Conservation (phyloP, 768 basidiomycete genomes). For the Scleroderma bovista region DNA sequence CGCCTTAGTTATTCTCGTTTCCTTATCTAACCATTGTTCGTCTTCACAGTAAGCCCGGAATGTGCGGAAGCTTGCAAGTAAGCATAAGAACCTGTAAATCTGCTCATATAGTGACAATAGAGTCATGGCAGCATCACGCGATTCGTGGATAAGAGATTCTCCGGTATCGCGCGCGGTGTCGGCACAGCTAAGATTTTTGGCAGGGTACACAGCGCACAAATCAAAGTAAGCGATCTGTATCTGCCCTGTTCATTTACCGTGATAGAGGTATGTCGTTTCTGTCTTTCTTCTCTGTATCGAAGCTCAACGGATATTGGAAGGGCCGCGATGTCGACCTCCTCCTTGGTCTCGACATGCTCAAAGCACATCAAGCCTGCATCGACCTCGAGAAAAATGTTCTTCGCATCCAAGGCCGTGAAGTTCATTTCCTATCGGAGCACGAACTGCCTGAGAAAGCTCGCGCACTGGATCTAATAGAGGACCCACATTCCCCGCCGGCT, state of each 20-base stretch:
- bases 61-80: constrained; percentile 90
- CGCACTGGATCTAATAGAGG: constrained; percentile 29
- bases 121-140: constrained; percentile 72
- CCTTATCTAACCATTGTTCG: not conserved
- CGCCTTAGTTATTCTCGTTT: constrained; percentile 1
- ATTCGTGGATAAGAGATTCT: constrained; percentile 78
- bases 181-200: constrained; percentile 94
- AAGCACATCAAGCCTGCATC: constrained; percentile 93
- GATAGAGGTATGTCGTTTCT: constrained; percentile 64
- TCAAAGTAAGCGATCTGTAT: constrained; percentile 79
- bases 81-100: constrained; percentile 17
- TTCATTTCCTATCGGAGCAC: constrained; percentile 88
- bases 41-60: constrained; percentile 73
- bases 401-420: constrained; percentile 87
- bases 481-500: constrained; percentile 9
- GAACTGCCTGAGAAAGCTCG: constrained; percentile 84
- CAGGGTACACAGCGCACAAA: constrained; percentile 87
- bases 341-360: constrained; percentile 98
- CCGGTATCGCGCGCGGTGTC: constrained; percentile 89
- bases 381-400: constrained; percentile 87
- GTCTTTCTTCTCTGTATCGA: not conserved
- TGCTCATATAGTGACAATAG: not conserved
- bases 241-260: constrained; percentile 92
- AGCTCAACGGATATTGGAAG: constrained; percentile 31
- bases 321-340: constrained; percentile 92